Evolutionary conservation across 148 eudicot species (phyloP).

Genomic region (Limonium bicolor): DNA sequence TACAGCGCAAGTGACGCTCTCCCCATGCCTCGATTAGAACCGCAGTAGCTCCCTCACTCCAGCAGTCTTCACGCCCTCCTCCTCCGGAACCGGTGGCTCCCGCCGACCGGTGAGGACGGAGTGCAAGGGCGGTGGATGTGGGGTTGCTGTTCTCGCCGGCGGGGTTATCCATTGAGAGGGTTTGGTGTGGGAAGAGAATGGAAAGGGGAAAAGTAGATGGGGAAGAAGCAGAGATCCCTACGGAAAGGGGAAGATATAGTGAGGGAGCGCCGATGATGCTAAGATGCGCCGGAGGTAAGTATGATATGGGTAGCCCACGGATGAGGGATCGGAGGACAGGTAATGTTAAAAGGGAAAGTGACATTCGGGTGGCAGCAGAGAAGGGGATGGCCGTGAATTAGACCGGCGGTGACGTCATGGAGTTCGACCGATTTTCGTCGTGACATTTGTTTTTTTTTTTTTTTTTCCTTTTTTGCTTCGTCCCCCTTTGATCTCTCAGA

Average conservation of each 20-base stretch:
- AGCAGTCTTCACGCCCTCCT: slow-evolving; percentile 65
- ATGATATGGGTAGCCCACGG: neutral
- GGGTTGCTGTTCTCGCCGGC: neutral
- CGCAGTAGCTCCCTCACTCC: slow-evolving; percentile 85
- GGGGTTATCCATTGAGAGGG: neutral
- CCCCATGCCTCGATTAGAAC: slow-evolving; percentile 94
- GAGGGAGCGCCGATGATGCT: neutral
- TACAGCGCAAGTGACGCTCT: slow-evolving; percentile 53
- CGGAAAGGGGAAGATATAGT: neutral
- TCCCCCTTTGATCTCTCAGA: no score
- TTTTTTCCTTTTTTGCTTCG: no score
- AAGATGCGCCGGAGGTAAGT: slow-evolving; percentile 6
- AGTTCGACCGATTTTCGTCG: no score
- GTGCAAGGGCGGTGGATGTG: neutral
- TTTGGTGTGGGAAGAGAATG: neutral
- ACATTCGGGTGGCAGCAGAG: no score
- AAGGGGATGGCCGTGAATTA: slow-evolving; percentile 6
- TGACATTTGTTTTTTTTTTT: no score
- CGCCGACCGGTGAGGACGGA: slow-evolving; percentile 1
- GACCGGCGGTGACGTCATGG: slow-evolving; percentile 4
- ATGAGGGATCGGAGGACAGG: slow-evolving; percentile 5
- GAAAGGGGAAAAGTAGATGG: neutral
- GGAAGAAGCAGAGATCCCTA: no score
- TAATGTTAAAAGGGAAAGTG: no score
- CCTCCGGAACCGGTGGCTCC: slow-evolving; percentile 10